A percentile compares a stretch with the other conserved stretches of the same genome.
Conservation (phyloP, 345 rosid species). For the Arabis hirsuta region DNA sequence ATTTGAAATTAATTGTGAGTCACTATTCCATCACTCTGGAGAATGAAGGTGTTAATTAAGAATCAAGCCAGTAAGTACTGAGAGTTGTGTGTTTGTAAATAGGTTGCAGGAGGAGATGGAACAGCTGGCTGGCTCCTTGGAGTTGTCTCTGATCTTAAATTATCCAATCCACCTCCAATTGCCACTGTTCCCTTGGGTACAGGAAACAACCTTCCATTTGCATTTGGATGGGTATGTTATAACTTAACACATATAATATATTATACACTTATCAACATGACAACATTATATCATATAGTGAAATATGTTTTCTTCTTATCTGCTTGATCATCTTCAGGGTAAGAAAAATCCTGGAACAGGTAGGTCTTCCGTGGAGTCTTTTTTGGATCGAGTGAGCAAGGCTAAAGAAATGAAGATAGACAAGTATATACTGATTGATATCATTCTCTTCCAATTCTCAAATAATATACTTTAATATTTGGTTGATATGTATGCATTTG, state of each 20-base stretch:
- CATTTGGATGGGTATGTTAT: slow-evolving; percentile 87
- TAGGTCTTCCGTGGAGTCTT: slow-evolving; percentile 57
- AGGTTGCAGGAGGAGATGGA: slow-evolving; percentile 85
- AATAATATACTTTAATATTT: background rate
- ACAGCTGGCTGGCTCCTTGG: slow-evolving; percentile 98
- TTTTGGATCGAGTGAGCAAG: slow-evolving; percentile 61
- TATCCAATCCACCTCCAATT: slow-evolving; percentile 82
- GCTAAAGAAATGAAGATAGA: slow-evolving; percentile 91
- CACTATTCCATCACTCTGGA: background rate
- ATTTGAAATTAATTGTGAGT: slow-evolving; percentile 73
- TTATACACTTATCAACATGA: slow-evolving; percentile 2
- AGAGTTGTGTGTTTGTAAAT: background rate
- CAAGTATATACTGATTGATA: slow-evolving; percentile 49
- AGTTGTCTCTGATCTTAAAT: slow-evolving; percentile 78
- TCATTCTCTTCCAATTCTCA: background rate
- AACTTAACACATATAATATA: background rate
- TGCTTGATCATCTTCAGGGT: slow-evolving; percentile 55
- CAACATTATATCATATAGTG: background rate
- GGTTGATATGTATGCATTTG: slow-evolving; percentile 1
- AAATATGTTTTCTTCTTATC: background rate
- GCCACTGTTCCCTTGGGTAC: slow-evolving; percentile 93
- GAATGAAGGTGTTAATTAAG: background rate
- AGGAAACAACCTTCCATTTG: slow-evolving; percentile 89
- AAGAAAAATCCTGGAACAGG: slow-evolving; percentile 88
- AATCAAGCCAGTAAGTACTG: background rate